Percentiles rank a stretch among this genome's conserved stretches.
Evolutionary conservation across 192 early-diverging fungal genomes (phyloP).

Genomic region (Neocallimastix lanati): DNA sequence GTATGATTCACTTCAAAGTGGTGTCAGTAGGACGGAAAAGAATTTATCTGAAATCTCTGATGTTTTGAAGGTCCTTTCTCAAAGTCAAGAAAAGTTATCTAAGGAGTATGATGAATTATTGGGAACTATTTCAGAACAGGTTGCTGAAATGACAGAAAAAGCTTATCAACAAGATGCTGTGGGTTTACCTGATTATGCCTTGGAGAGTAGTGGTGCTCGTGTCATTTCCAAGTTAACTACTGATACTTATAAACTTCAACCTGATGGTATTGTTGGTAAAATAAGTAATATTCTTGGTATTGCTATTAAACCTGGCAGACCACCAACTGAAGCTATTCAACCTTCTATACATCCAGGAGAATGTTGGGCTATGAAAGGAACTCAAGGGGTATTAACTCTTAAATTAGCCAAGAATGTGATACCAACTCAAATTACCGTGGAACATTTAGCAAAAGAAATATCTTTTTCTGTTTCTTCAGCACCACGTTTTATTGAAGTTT

Average conservation of each 20-base stretch:
- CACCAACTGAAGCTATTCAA: slow-evolving; percentile 9
- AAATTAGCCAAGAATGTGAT: slow-evolving; percentile 33
- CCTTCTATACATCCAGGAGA: slow-evolving; percentile 35
- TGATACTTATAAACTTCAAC: slow-evolving; percentile 21
- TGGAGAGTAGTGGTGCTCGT: slow-evolving; percentile 39
- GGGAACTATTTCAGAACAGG: background rate
- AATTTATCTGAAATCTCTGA: background rate
- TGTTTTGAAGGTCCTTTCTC: background rate
- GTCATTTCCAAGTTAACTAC: slow-evolving; percentile 44
- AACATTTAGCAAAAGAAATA: slow-evolving; percentile 40
- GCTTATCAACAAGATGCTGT: slow-evolving; percentile 2
- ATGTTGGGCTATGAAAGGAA: slow-evolving; percentile 57
- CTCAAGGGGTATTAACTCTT: slow-evolving; percentile 37
- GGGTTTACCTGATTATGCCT: slow-evolving; percentile 49
- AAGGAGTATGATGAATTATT: background rate
- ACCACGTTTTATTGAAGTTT: slow-evolving; percentile 8
- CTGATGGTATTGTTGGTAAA: slow-evolving; percentile 6
- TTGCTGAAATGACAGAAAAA: background rate
- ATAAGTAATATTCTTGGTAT: slow-evolving; percentile 6
- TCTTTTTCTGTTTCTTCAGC: slow-evolving; percentile 19
- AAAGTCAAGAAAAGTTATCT: background rate
- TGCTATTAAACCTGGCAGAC: slow-evolving; percentile 16
- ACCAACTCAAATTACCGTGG: slow-evolving; percentile 39
- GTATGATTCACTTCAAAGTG: background rate
- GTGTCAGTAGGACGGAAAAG: background rate